Base-by-base conservation (phyloP, 352 stramenopile species). In the Globisporangium paddicum region DNA sequence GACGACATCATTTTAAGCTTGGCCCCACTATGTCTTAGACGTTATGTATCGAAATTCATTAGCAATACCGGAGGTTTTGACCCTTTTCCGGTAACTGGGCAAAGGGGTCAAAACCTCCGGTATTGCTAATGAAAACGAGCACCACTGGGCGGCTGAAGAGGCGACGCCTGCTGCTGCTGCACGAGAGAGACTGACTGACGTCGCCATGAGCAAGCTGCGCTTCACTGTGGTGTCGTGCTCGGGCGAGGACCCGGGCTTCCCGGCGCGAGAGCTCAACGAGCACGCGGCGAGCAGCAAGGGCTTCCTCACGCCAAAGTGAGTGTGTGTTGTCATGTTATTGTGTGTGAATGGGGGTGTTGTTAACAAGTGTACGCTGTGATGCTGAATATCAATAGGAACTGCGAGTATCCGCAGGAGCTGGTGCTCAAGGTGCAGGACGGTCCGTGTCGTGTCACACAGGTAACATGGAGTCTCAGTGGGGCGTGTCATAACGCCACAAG, bases 321-420 rank as follows among this genome's bases (percentile, higher is more conserved):
- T 58, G n/a, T 16, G 34, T 38, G 34, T 38, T 14, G 34, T 14
- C 18, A 13, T 9, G 19, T 38, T 26, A 18, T 41, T 30, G 19
- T 54, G 21, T 34, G 21, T 57, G 16, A 32, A 32, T 32, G 6
- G 28, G 3, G 9, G n/a, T n/a, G n/a, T n/a, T 32, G 7, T 23
- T 51, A 6, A 32, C 26, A 2, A 5, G 34, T 2, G 34, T 38
- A 10, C 3, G 34, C 5, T 38, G 13, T 32, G 28, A 6, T 41
- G 47, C 19, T 41, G 14, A 10, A 0, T 55, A 11, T 16, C 0
- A 3, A 14, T 47, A 95, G 86, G 45, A 97, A 96, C 66, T 97
- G 89, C 69, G 77, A 93, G 58, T 98, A 96, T 60, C 93, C 93
- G n/a, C 89, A 98, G 61, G 93, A 98, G 68, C 61, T 98, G 19